A percentile compares a stretch with the other conserved stretches of the same genome.
phyloP scores from a whole-genome alignment of 768 basidiomycete genomes.

The Rhizopogon rudus region DNA sequence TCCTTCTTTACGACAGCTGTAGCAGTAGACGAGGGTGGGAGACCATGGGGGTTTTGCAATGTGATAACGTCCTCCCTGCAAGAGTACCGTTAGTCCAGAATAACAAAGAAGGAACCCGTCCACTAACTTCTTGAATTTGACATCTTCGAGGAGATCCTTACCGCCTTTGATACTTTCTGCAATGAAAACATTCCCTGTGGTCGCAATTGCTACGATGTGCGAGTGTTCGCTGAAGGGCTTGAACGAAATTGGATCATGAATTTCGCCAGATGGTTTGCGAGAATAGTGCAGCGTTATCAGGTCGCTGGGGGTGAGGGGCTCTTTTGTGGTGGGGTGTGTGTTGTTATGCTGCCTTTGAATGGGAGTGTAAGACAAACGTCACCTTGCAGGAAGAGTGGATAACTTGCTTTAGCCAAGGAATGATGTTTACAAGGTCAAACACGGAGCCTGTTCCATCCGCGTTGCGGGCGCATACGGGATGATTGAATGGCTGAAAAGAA shows the following conservation, averaged over 20 bases:
- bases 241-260: conserved; percentile 96
- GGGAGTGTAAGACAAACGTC: conserved; percentile 7
- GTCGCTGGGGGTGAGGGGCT: conserved; percentile 62
- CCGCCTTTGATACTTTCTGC: conserved; percentile 87
- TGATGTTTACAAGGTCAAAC: conserved; percentile 88
- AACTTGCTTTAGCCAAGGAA: conserved; percentile 88
- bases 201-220: conserved; percentile 86
- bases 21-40: conserved; percentile 49
- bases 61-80: conserved; percentile 85
- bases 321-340: conserved; percentile 72
- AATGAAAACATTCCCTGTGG: conserved; percentile 90
- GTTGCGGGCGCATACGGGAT: conserved; percentile 86
- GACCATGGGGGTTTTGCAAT: conserved; percentile 84
- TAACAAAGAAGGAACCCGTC: neutral
- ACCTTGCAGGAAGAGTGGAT: neutral
- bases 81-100: neutral
- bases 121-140: conserved; percentile 75
- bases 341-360: conserved; percentile 71
- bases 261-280: conserved; percentile 79
- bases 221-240: conserved; percentile 97
- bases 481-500: conserved; percentile 83
- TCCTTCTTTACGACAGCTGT: conserved; percentile 31
- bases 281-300: conserved; percentile 79
- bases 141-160: conserved; percentile 81
- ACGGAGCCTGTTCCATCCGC: conserved; percentile 75